A percentile compares a stretch with the other conserved stretches of the same genome.
Evolutionary conservation across 306 rosid genomes (phyloP).

Genomic region (Trifolium fragiferum): DNA sequence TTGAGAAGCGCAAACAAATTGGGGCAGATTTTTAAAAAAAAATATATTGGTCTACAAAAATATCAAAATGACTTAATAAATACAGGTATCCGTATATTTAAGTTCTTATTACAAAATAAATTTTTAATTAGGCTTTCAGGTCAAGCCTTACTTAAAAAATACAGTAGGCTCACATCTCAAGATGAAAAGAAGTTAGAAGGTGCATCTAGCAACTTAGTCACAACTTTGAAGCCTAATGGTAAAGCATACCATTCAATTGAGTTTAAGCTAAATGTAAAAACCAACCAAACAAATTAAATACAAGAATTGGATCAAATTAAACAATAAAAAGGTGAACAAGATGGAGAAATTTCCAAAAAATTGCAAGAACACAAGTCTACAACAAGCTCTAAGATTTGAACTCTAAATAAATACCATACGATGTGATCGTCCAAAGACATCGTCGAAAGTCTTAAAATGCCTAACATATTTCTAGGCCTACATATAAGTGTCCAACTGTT

Average conservation of each 20-base stretch:
- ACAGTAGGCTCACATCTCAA: not conserved
- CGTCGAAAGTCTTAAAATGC: not conserved
- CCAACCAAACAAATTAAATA: conserved; percentile 3
- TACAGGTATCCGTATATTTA: not conserved
- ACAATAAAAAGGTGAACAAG: conserved; percentile 7
- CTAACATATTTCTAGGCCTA: conserved; percentile 12
- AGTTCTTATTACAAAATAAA: not conserved
- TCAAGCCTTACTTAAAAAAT: not conserved
- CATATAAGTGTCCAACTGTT: conserved; percentile 21
- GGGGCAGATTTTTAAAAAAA: not conserved
- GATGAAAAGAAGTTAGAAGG: not conserved
- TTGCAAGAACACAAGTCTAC: not conserved
- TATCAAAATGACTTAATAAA: not conserved
- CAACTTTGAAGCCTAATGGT: not conserved
- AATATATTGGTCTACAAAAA: not conserved
- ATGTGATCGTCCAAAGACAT: not conserved
- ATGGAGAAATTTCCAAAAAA: not conserved
- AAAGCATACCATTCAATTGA: conserved; percentile 1
- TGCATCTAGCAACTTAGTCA: not conserved
- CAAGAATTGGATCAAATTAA: conserved; percentile 10
- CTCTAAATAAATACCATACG: conserved; percentile 3
- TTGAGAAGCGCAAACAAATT: not conserved
- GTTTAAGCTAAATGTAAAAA: not conserved
- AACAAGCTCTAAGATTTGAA: not conserved
- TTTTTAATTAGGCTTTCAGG: not conserved